phyloP scores from a whole-genome alignment of 2,329 filamentous ascomycete genomes.

The Exophiala bonariae region DNA sequence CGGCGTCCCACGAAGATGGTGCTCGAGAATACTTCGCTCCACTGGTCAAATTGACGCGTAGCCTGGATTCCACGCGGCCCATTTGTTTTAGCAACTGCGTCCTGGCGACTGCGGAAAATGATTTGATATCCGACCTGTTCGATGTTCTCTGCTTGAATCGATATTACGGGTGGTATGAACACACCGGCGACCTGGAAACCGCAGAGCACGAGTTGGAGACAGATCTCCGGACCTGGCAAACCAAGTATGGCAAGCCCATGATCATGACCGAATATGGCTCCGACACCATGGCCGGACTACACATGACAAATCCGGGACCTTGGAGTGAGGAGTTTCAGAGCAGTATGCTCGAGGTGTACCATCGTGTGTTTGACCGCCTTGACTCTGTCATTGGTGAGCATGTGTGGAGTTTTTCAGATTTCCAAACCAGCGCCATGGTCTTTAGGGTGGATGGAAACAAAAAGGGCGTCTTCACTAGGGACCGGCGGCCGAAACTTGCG shows the following conservation, averaged over 20 bases:
- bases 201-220: conserved; percentile 19
- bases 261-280: conserved; percentile 34
- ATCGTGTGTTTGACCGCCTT: conserved; percentile 33
- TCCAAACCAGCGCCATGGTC: background rate
- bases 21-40: background rate
- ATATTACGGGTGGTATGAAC: background rate
- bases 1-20: background rate
- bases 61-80: background rate
- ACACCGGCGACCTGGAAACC: background rate
- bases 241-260: conserved; percentile 32
- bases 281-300: conserved; percentile 31
- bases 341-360: conserved; percentile 30
- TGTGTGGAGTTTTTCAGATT: conserved; percentile 5
- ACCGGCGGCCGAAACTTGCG: background rate
- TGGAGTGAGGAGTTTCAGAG: conserved; percentile 35
- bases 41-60: background rate
- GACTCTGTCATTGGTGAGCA: conserved; percentile 32
- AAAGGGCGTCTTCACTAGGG: background rate
- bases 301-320: conserved; percentile 27
- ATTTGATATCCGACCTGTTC: background rate
- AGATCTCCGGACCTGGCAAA: conserved; percentile 29
- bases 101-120: background rate
- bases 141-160: background rate
- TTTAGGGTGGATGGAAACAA: conserved; percentile 1
- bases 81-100: background rate